Conservation (phyloP, 768 basidiomycete genomes). For the Crepidotus variabilis region DNA sequence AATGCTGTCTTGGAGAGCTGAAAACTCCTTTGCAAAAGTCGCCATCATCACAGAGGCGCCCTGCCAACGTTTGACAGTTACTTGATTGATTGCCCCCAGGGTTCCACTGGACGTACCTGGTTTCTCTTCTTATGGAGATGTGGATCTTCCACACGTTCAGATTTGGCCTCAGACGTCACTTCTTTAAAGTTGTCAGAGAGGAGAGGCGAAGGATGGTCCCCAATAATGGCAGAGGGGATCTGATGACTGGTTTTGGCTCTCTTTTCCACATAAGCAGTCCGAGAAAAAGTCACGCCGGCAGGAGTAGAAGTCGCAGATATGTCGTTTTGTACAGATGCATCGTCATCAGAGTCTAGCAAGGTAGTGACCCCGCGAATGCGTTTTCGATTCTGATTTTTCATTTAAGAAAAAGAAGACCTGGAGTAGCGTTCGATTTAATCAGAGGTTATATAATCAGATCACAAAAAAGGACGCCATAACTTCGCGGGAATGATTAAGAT, state of each 20-base stretch:
- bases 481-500: no score
- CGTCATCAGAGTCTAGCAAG: background rate
- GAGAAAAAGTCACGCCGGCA: background rate
- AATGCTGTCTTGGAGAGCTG: conserved; percentile 5
- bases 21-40: conserved; percentile 1
- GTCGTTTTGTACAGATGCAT: background rate
- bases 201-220: no score
- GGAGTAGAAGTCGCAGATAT: background rate
- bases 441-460: no score
- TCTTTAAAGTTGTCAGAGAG: no score
- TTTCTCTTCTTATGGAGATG: background rate
- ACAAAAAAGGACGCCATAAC: no score
- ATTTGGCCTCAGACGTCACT: background rate
- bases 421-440: background rate
- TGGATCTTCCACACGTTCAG: background rate
- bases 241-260: background rate
- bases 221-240: background rate
- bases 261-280: background rate
- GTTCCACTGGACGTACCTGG: background rate
- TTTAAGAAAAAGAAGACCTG: background rate
- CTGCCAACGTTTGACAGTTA: background rate
- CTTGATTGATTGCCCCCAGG: background rate
- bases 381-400: background rate
- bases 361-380: background rate
- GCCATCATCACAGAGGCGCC: conserved; percentile 4